phyloP scores from a whole-genome alignment of 805 yeast species.

The Pichia rugopelliculosa region DNA sequence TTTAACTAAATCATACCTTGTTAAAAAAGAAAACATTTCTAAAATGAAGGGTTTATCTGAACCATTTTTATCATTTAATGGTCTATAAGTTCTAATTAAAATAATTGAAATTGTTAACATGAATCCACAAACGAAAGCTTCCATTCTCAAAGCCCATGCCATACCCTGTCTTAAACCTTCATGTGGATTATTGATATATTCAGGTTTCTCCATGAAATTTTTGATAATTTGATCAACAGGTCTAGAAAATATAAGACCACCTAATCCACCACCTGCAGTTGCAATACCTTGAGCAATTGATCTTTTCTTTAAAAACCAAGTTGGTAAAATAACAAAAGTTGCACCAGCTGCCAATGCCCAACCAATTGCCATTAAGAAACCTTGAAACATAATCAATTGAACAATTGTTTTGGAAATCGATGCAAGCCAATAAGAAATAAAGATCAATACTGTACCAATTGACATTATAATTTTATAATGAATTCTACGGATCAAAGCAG shows the following conservation, averaged over 20 bases:
- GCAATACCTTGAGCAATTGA: conserved; percentile 44
- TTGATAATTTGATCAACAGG: conserved; percentile 36
- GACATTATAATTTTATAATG: conserved; percentile 43
- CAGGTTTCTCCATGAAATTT: conserved; percentile 26
- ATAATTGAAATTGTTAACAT: conserved; percentile 16
- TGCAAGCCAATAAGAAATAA: conserved; percentile 37
- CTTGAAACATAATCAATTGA: conserved; percentile 44
- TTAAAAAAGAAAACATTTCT: conserved; percentile 15
- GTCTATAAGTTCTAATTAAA: conserved; percentile 19
- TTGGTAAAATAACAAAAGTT: conserved; percentile 33
- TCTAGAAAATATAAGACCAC: conserved; percentile 42
- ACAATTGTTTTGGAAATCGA: conserved; percentile 34
- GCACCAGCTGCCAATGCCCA: conserved; percentile 34
- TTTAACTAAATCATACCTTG: conserved; percentile 12
- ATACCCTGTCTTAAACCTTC: conserved; percentile 8
- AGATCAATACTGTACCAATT: conserved; percentile 34
- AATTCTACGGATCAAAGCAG: conserved; percentile 38
- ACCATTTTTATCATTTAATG: conserved; percentile 15
- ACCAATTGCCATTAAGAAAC: conserved; percentile 38
- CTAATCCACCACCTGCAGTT: conserved; percentile 45
- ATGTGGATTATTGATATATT: conserved; percentile 24
- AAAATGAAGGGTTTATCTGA: conserved; percentile 14
- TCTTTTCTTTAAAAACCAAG: conserved; percentile 41
- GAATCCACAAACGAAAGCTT: conserved; percentile 29
- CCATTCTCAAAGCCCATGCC: conserved; percentile 38